These are phyloP conservation scores for Trypanosoma melophagium DNA, from an alignment of 208 protist species.

Conservation along the genomic window DNA sequence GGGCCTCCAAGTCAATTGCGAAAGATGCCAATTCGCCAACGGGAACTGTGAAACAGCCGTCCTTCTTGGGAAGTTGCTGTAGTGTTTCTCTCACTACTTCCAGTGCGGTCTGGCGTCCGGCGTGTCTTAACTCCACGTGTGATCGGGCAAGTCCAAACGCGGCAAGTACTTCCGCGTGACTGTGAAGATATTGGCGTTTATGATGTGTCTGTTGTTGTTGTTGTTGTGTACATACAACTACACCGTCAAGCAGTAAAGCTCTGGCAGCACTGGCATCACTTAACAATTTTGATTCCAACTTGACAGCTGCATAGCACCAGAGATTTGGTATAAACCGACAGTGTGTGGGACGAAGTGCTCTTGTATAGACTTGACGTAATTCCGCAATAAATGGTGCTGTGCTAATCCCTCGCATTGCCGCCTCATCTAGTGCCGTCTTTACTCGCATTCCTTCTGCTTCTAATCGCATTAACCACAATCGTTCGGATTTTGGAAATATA, in stretches of 20 bases:
- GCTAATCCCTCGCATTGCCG: not conserved
- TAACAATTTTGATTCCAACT: constrained; percentile 48
- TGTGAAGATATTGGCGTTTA: constrained; percentile 9
- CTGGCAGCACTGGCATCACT: constrained; percentile 30
- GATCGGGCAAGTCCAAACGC: constrained; percentile 45
- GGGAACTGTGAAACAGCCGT: constrained; percentile 46
- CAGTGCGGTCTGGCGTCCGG: constrained; percentile 44
- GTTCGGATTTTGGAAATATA: constrained; percentile 44
- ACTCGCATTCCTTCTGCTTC: constrained; percentile 36
- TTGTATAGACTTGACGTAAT: constrained; percentile 46
- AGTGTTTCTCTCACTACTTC: constrained; percentile 65
- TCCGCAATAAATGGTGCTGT: constrained; percentile 24
- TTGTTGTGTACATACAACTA: constrained; percentile 12
- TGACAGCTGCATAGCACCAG: constrained; percentile 70
- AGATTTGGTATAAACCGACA: constrained; percentile 39
- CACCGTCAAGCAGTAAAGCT: constrained; percentile 26
- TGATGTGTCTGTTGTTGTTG: constrained; percentile 2
- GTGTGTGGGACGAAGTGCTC: constrained; percentile 43
- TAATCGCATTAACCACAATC: constrained; percentile 74
- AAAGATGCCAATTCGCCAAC: constrained; percentile 62
- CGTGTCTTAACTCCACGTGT: constrained; percentile 37
- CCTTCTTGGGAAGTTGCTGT: constrained; percentile 65
- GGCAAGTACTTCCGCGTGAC: constrained; percentile 20
- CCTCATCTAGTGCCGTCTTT: constrained; percentile 10
- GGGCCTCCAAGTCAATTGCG: constrained; percentile 62